Percentiles rank a stretch among this genome's conserved stretches.
Conservation (phyloP, 345 rosid genomes). For the Aquilaria yunnanensis region DNA sequence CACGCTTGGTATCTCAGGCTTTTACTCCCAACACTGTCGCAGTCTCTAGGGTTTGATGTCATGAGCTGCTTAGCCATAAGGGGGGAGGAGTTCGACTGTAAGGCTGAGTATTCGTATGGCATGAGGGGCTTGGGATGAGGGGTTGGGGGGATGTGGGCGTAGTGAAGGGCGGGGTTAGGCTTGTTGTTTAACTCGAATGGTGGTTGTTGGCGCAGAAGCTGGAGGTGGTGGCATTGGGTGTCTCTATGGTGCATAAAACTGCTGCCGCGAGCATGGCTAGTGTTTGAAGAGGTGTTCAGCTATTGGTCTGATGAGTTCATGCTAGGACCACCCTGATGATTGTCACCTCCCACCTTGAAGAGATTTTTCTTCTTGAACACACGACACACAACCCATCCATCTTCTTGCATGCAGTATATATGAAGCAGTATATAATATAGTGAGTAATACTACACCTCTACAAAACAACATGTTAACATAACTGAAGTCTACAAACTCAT, state of each 20-base stretch:
- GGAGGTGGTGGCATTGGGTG: slow-evolving; percentile 29
- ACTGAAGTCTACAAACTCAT: no score
- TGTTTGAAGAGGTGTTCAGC: slow-evolving; percentile 28
- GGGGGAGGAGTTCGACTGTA: slow-evolving; percentile 27
- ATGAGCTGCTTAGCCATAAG: slow-evolving; percentile 45
- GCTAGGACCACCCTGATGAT: slow-evolving; percentile 40
- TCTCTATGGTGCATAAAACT: slow-evolving; percentile 40
- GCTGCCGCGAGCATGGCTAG: slow-evolving; percentile 24
- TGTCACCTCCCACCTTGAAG: slow-evolving; percentile 50
- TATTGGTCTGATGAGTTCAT: slow-evolving; percentile 52
- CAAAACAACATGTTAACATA: no score
- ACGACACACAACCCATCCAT: slow-evolving; percentile 94
- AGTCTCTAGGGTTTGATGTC: slow-evolving; percentile 30
- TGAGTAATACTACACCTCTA: background rate
- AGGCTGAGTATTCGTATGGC: slow-evolving; percentile 36
- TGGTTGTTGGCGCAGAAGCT: slow-evolving; percentile 28
- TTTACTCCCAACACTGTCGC: slow-evolving; percentile 53
- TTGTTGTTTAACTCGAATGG: slow-evolving; percentile 57
- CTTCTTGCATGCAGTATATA: slow-evolving; percentile 50
- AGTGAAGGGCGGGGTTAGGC: slow-evolving; percentile 61
- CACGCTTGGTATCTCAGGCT: slow-evolving; percentile 43
- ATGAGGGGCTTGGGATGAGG: slow-evolving; percentile 40
- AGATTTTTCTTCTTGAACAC: slow-evolving; percentile 88
- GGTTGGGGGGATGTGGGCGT: slow-evolving; percentile 36
- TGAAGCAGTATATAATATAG: background rate